Base-by-base conservation (phyloP, 495 filamentous ascomycete species). In the Letharia columbiana region DNA sequence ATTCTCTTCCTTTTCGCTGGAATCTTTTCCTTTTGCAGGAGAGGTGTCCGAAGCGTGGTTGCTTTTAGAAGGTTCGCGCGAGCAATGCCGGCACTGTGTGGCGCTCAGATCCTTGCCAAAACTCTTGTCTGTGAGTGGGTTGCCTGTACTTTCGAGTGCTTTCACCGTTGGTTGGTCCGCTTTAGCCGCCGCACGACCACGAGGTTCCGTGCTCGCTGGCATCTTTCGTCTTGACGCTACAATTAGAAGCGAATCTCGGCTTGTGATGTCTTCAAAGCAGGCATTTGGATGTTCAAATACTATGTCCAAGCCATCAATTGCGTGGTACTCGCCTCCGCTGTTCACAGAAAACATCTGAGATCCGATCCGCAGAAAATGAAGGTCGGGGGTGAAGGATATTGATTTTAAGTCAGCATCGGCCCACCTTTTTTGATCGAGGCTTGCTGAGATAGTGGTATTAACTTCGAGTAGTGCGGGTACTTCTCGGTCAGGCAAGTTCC, bases 301-400 rank as follows among this genome's bases (percentile, higher is more conserved):
- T 10, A 59, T 54, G 5, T 45, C 63, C 31, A 65, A 44, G 50
- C 45, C 11, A 17, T 37, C 15, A 15, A 59, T 40, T 20, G 54
- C 41, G 6, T 9, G 5, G 50, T 65, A 65, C 4, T 45, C 42
- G 9, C 63, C 28, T 12, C 4, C n/a, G 4, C 44, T 18, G 31
- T 59, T 35, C 39, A 45, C 37, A n/a, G 57, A 35, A 37, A 65
- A 39, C 31, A 65, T 45, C 28, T 35, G 63, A 59, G 52, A 54
- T 7, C 63, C 63, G 12, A 65, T 33, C 20, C 54, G 63, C n/a
- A 65, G 18, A 28, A 54, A 65, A 10, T 39, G 28, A 57, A 65
- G 63, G 23, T 65, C 41, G 2, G 50, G 10, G 28, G 28, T 49
- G 39, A 65, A 45, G 4, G 63, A 65, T 13, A 47, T 6, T 3